These are phyloP conservation scores for Takakia lepidozioides DNA, from an alignment of 225 moss, liverwort and hornwort species.

Conservation along the genomic window DNA sequence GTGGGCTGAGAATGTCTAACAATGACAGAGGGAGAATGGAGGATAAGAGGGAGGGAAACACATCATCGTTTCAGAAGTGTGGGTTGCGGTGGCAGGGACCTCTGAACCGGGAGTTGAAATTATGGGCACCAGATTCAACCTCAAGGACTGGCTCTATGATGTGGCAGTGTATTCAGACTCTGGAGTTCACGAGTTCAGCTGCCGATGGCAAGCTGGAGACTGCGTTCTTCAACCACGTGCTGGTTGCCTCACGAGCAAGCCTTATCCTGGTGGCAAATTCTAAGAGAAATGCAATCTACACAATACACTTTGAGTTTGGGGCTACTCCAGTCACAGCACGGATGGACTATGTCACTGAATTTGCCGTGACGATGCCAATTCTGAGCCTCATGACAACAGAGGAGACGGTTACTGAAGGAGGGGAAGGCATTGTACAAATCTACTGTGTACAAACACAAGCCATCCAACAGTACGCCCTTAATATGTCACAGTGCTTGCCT, in stretches of 20 bases:
- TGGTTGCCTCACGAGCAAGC: constrained; percentile 70
- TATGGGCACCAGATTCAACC: constrained; percentile 76
- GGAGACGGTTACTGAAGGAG: constrained; percentile 65
- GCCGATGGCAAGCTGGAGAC: constrained; percentile 52
- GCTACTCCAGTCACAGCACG: constrained; percentile 53
- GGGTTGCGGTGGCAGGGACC: constrained; percentile 87
- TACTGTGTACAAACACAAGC: constrained; percentile 97
- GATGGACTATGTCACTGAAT: constrained; percentile 89
- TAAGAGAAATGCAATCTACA: constrained; percentile 86
- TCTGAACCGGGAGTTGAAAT: constrained; percentile 82
- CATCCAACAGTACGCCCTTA: constrained; percentile 89
- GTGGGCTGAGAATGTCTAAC: no score
- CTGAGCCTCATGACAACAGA: constrained; percentile 84
- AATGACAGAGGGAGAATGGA: no score
- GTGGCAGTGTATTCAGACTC: constrained; percentile 83
- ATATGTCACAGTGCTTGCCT: constrained; percentile 75
- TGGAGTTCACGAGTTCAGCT: constrained; percentile 80
- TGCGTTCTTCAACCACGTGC: constrained; percentile 92
- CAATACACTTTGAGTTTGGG: constrained; percentile 89
- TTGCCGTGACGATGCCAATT: constrained; percentile 86
- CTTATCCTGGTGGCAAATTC: constrained; percentile 89
- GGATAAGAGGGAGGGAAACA: no score
- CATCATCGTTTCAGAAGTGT: no score
- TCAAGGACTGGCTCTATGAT: constrained; percentile 54
- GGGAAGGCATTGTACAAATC: constrained; percentile 82